Evolutionary conservation across 2,329 filamentous ascomycete genomes (phyloP).

Genomic region (Tolypocladium tropicale): DNA sequence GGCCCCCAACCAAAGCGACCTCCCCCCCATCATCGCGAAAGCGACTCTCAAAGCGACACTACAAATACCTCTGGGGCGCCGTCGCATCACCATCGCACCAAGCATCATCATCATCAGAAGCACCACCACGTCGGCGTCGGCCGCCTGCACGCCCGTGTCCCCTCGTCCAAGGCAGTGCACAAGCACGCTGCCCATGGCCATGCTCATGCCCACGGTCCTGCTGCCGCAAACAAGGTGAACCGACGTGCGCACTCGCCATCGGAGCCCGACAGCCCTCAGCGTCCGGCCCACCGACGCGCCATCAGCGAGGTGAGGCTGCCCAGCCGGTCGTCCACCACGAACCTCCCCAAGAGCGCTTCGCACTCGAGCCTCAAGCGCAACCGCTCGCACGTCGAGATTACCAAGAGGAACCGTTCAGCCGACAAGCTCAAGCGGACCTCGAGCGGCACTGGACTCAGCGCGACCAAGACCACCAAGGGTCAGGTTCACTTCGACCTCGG

Average conservation of each 20-base stretch:
- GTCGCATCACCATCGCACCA: conserved; percentile 18
- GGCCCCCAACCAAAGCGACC: conserved; percentile 47
- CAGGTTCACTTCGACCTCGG: conserved; percentile 57
- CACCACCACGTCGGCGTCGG: conserved; percentile 27
- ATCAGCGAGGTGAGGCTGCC: conserved; percentile 41
- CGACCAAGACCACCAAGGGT: conserved; percentile 29
- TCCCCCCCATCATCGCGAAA: conserved; percentile 24
- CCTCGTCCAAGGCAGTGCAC: conserved; percentile 38
- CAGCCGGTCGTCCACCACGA: conserved; percentile 30
- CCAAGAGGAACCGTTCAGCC: conserved; percentile 39
- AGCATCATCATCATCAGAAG: conserved; percentile 20
- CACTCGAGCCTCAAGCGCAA: conserved; percentile 49
- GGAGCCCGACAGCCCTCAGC: conserved; percentile 14
- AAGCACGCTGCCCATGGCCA: conserved; percentile 25
- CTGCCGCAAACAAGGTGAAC: conserved; percentile 30
- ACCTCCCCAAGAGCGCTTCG: conserved; percentile 44
- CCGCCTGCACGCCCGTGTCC: conserved; percentile 40
- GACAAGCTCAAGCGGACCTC: conserved; percentile 42
- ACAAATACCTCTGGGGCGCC: conserved; percentile 11
- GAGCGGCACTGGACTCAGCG: conserved; percentile 37
- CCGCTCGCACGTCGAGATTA: conserved; percentile 46
- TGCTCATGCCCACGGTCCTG: conserved; percentile 3
- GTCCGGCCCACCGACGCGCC: conserved; percentile 33
- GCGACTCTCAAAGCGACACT: conserved; percentile 22
- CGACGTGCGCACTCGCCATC: conserved; percentile 32